phyloP scores from a whole-genome alignment of 306 rosid genomes.

The Prunus dulcis region DNA sequence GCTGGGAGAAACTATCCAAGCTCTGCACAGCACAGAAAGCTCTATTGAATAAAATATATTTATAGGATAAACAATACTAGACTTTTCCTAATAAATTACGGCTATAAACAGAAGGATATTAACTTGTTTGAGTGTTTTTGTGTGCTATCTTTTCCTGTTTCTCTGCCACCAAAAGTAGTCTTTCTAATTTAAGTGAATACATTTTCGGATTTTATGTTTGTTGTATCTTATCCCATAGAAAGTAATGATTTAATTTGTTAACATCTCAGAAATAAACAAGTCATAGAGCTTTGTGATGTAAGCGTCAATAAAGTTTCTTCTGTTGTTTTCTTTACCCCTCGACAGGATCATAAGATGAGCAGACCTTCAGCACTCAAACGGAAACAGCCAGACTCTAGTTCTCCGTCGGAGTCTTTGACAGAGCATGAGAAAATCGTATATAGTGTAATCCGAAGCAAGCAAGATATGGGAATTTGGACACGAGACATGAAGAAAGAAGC shows the following conservation, averaged over 20 bases:
- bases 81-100: too few species aligned
- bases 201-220: too few species aligned
- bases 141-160: too few species aligned
- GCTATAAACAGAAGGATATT: too few species aligned
- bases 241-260: too few species aligned
- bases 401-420: slow-evolving; percentile 32
- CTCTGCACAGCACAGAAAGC: slow-evolving; percentile 44
- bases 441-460: slow-evolving; percentile 47
- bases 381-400: slow-evolving; percentile 41
- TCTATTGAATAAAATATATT: background rate
- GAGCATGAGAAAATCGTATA: slow-evolving; percentile 43
- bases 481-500: slow-evolving; percentile 55
- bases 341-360: slow-evolving; percentile 43
- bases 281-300: background rate
- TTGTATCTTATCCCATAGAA: too few species aligned
- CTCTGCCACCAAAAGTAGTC: too few species aligned
- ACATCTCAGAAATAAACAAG: too few species aligned
- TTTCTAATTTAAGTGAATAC: too few species aligned
- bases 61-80: too few species aligned
- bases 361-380: slow-evolving; percentile 33
- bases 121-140: too few species aligned
- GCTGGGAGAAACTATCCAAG: slow-evolving; percentile 76
- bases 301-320: background rate
- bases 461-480: slow-evolving; percentile 60
- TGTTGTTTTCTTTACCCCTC: slow-evolving; percentile 1